Percentiles rank a stretch among this genome's conserved stretches.
phyloP scores from a whole-genome alignment of 176 grass and related monocot genomes.

The Carex littledalei region DNA sequence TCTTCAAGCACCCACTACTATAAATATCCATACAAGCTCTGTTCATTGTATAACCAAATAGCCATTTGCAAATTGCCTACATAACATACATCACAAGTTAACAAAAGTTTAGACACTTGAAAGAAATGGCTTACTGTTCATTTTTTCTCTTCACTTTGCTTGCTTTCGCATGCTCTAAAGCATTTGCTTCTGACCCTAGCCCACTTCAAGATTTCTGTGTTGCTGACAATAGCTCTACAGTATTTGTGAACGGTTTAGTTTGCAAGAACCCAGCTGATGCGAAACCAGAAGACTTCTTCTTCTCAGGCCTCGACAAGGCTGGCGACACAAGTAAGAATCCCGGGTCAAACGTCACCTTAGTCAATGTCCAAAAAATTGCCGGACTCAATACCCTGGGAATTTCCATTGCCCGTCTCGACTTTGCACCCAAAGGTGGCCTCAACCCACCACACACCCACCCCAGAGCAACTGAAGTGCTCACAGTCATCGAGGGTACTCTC shows the following conservation, averaged over 20 bases:
- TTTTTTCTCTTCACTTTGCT: not conserved
- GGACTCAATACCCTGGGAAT: not conserved
- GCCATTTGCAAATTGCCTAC: not conserved
- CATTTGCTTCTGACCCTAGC: conserved; percentile 37
- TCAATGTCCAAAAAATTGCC: not conserved
- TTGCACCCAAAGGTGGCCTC: not conserved
- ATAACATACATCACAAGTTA: not conserved
- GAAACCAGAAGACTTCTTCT: conserved; percentile 2
- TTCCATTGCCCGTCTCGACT: not conserved
- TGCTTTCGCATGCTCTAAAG: conserved; percentile 2
- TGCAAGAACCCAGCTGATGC: not conserved
- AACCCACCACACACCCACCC: conserved; percentile 4
- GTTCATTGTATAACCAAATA: not conserved
- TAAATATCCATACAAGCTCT: not conserved
- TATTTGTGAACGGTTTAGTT: not conserved
- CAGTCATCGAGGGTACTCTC: not conserved
- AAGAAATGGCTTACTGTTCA: not conserved
- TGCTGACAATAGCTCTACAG: not conserved
- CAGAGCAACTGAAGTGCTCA: conserved; percentile 5
- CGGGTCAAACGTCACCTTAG: not conserved
- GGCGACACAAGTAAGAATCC: not conserved
- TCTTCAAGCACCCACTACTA: not conserved
- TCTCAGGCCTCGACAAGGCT: not conserved
- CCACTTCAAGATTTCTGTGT: conserved; percentile 49
- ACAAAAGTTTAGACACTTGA: not conserved